These are phyloP conservation scores for Metschnikowia peoriensis DNA, from an alignment of 805 yeast species.

Conservation along the genomic window DNA sequence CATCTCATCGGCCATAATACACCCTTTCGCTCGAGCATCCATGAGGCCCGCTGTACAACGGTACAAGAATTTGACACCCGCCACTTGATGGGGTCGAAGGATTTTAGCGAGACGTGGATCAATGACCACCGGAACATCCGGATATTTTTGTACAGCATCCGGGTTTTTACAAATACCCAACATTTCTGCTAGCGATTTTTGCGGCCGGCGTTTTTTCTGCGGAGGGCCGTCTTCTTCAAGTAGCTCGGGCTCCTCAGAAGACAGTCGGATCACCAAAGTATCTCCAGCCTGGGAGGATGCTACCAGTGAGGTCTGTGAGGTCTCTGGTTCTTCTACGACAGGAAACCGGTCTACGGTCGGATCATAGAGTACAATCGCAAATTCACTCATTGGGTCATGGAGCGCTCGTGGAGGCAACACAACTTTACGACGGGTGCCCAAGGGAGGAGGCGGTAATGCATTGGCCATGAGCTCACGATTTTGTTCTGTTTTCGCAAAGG, in stretches of 20 bases:
- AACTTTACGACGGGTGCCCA: constrained; percentile 75
- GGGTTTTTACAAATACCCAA: constrained; percentile 64
- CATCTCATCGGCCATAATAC: constrained; percentile 99
- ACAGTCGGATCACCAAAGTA: constrained; percentile 1
- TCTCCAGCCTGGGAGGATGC: background rate
- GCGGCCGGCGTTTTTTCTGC: constrained; percentile 41
- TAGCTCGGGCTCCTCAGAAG: constrained; percentile 16
- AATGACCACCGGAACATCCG: constrained; percentile 92
- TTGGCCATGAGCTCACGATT: constrained; percentile 30
- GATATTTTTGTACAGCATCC: constrained; percentile 51
- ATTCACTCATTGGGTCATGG: constrained; percentile 92
- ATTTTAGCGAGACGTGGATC: constrained; percentile 85
- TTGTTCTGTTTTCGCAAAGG: constrained; percentile 44
- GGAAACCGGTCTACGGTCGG: constrained; percentile 78
- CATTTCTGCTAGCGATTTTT: constrained; percentile 74
- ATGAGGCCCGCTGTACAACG: constrained; percentile 87
- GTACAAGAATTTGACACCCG: constrained; percentile 89
- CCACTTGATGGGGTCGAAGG: constrained; percentile 93
- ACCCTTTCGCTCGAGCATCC: constrained; percentile 84
- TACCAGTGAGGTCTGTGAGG: background rate
- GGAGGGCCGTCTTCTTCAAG: constrained; percentile 15
- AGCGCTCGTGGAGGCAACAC: constrained; percentile 82
- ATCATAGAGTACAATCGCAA: constrained; percentile 91
- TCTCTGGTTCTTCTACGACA: constrained; percentile 17
- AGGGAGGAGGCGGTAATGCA: constrained; percentile 66